These are phyloP conservation scores for Favolaschia claudopus DNA, from an alignment of 768 basidiomycete species.

Conservation along the genomic window DNA sequence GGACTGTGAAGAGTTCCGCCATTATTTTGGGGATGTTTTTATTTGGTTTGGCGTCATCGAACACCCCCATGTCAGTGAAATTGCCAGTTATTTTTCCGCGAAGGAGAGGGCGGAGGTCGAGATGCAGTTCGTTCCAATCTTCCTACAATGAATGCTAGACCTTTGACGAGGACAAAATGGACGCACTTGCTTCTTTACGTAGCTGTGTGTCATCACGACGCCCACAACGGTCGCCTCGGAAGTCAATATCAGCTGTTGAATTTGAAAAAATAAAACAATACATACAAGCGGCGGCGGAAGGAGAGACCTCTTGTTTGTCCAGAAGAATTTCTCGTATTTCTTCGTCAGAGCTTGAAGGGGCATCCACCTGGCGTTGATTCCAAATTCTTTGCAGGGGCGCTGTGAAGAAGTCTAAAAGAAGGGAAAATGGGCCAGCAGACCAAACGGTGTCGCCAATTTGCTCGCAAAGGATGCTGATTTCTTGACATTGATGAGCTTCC, in stretches of 20 bases:
- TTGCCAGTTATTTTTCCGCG: neutral
- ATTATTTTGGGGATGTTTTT: neutral
- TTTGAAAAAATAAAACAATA: neutral
- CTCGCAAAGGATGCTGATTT: neutral
- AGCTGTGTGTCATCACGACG: neutral
- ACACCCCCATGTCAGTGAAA: neutral
- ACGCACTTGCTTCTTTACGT: neutral
- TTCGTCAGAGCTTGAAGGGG: neutral
- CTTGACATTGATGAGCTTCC: neutral
- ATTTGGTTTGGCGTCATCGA: neutral
- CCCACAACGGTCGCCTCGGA: constrained; percentile 1
- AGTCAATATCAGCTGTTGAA: neutral
- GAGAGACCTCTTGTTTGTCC: neutral
- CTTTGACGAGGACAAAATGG: neutral
- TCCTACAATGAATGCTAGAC: neutral
- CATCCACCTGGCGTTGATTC: neutral
- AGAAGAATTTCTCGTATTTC: neutral
- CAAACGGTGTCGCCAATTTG: neutral
- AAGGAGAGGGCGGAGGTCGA: constrained; percentile 1
- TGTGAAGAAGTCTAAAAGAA: neutral
- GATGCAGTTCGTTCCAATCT: neutral
- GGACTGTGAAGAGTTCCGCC: neutral
- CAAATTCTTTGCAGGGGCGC: neutral
- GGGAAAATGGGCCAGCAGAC: neutral
- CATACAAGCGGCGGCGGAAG: neutral